Percentiles rank a stretch among this genome's conserved stretches.
Conservation (phyloP, 805 yeast genomes). For the Pichia occidentalis region DNA sequence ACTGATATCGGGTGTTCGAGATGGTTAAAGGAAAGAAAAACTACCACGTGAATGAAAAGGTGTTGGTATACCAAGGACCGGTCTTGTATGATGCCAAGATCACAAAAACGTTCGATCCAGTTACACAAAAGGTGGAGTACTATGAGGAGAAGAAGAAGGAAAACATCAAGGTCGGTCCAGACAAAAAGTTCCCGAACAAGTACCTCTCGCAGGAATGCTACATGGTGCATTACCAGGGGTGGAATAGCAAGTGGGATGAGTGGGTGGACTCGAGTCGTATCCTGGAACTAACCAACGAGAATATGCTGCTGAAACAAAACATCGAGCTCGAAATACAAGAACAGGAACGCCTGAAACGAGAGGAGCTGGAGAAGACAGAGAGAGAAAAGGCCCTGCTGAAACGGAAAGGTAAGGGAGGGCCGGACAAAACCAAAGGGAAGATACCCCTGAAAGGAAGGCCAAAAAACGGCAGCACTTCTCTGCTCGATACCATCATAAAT, state of each 20-base stretch:
- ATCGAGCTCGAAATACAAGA: constrained; percentile 30
- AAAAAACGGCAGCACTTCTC: background rate
- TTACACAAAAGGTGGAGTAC: constrained; percentile 32
- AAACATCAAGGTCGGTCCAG: constrained; percentile 25
- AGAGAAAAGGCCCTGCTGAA: background rate
- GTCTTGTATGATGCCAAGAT: constrained; percentile 84
- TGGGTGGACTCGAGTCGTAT: constrained; percentile 78
- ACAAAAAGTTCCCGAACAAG: constrained; percentile 19
- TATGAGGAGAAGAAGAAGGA: constrained; percentile 32
- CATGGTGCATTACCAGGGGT: constrained; percentile 85
- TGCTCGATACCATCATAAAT: constrained; percentile 2
- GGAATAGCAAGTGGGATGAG: constrained; percentile 96
- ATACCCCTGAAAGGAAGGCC: background rate
- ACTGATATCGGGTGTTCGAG: constrained; percentile 2
- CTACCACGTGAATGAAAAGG: constrained; percentile 28
- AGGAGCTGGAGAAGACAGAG: constrained; percentile 2
- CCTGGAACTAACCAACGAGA: constrained; percentile 62
- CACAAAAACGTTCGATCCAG: constrained; percentile 53
- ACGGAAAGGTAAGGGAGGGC: background rate
- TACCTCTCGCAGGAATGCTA: constrained; percentile 30
- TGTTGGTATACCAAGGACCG: constrained; percentile 87
- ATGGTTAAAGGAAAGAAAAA: background rate
- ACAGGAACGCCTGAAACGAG: constrained; percentile 6
- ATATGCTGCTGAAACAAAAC: constrained; percentile 54
- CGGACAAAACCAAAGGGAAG: background rate